These are phyloP conservation scores for Nicotiana benthamiana DNA, from an alignment of 257 asterid genomes.

Conservation along the genomic window DNA sequence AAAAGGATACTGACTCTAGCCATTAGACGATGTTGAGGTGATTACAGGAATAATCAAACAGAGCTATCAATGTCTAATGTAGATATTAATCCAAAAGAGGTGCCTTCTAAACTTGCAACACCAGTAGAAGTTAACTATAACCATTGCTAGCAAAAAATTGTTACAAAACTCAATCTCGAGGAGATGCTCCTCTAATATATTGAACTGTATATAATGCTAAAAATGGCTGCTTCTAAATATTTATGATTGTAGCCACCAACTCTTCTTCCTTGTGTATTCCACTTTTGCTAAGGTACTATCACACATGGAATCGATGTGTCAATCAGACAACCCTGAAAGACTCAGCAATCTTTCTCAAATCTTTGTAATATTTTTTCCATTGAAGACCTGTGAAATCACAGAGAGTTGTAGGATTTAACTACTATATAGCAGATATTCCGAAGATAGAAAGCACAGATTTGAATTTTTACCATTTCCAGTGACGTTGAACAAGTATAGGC, in stretches of 20 bases:
- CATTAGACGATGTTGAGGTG: background rate
- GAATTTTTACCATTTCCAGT: conserved; percentile 62
- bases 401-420: background rate
- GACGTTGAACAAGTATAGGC: conserved; percentile 76
- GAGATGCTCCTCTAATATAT: background rate
- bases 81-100: background rate
- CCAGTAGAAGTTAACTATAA: background rate
- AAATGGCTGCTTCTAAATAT: background rate
- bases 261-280: conserved; percentile 1
- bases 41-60: background rate
- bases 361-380: conserved; percentile 90
- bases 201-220: background rate
- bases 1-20: background rate
- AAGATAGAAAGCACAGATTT: background rate
- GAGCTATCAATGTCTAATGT: background rate
- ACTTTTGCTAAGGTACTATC: background rate
- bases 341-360: conserved; percentile 69
- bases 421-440: background rate
- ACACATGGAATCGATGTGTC: background rate
- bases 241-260: background rate
- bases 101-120: background rate
- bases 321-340: conserved; percentile 68
- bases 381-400: conserved; percentile 66
- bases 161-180: background rate
- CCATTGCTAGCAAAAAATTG: background rate